phyloP scores from a whole-genome alignment of 768 basidiomycete species.

The Polyporus arcularius region DNA sequence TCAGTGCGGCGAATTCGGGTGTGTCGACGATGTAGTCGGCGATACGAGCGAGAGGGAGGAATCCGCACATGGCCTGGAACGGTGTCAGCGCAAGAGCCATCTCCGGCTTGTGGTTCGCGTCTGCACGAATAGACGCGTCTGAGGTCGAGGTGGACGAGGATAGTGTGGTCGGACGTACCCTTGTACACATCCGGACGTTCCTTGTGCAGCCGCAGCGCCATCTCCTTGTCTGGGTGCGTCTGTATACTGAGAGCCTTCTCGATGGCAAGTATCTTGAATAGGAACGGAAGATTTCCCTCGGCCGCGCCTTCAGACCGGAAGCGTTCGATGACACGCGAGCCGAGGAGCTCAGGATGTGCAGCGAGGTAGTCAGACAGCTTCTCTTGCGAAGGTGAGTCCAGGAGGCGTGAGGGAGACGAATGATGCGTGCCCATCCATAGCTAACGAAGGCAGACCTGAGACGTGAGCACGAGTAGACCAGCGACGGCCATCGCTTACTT shows the following conservation, averaged over 20 bases:
- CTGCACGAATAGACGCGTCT: constrained; percentile 37
- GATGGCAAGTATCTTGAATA: constrained; percentile 63
- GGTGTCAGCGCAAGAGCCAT: constrained; percentile 96
- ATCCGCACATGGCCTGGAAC: constrained; percentile 91
- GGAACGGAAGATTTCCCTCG: constrained; percentile 44
- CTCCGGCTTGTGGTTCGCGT: constrained; percentile 97
- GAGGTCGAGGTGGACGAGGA: neutral
- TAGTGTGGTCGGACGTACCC: constrained; percentile 49
- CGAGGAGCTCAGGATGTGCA: constrained; percentile 65
- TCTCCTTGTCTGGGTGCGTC: constrained; percentile 57
- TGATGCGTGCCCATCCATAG: constrained; percentile 99
- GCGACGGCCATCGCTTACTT: constrained; percentile 56
- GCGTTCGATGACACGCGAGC: constrained; percentile 21
- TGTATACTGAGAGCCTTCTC: constrained; percentile 62
- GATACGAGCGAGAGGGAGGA: constrained; percentile 78
- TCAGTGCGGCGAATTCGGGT: constrained; percentile 75
- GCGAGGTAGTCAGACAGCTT: constrained; percentile 63
- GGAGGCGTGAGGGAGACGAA: constrained; percentile 60
- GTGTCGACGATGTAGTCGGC: constrained; percentile 63
- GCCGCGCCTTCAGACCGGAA: constrained; percentile 26
- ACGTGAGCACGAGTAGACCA: neutral
- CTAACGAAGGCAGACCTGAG: constrained; percentile 40
- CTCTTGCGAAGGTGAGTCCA: constrained; percentile 42
- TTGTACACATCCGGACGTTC: constrained; percentile 85
- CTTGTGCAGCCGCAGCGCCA: constrained; percentile 48